Evolutionary conservation across 768 basidiomycete genomes (phyloP), one percentile per base, ranked within the genome.

Genomic region (Boletus tylopilopsis): DNA sequence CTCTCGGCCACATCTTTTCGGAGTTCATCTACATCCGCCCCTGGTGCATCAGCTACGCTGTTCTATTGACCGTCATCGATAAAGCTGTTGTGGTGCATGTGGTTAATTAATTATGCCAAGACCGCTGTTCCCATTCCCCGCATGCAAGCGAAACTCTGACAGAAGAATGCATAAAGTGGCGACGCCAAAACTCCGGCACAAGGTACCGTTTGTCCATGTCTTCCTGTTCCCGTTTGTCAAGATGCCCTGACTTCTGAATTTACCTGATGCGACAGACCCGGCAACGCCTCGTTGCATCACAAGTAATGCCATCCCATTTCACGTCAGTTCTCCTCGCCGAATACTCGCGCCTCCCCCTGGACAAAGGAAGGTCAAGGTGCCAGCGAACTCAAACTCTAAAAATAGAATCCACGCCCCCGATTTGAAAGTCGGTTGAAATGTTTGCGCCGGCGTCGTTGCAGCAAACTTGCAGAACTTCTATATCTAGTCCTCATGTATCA

Each of bases 41-140:
- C 25, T 8, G 33, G 37, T 39, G 53, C 47, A 54, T 54, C 47
- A 50, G 47, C 42, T 49, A 45, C 41, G 43, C 48, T 42, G 32
- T 2, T 51, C 42, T 45, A 48, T 43, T 41, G 38, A 38, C 25
- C 21, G 39, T 27, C 44, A 64, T 66, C 61, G 61, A 60, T 64
- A 30, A 48, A 42, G 41, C 39, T 36, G 34, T 45, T 49, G 51
- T 38, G 40, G 47, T 22, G 22, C 18, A 36, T 64, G 47, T 45
- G 47, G 57, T 49, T 27, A 37, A 42, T 27, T 47, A 25, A 30
- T 29, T 2, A 2, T 19, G 33, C 35, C 49, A 29, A 37, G 41
- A 36, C 35, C 36, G 12, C 22, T 13, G 45, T 42, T 21, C 10
- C 22, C 25, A 24, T 57, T 43, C 43, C 29, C 27, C 37, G 29